Conservation (phyloP, 352 stramenopile genomes). For the Globisporangium parvum region DNA sequence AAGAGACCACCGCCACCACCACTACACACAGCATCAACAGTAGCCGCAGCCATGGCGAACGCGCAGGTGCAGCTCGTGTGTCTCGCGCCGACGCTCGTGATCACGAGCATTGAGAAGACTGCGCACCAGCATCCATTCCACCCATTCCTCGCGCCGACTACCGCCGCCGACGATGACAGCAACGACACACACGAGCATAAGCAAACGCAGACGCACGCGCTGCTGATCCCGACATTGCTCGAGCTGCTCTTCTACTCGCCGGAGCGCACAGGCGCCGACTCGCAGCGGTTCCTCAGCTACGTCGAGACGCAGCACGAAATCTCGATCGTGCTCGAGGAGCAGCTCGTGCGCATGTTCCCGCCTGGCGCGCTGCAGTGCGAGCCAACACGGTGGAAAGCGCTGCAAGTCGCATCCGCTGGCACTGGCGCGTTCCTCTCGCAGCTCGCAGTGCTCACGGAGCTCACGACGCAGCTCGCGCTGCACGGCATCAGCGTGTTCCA, state of each 20-base stretch:
- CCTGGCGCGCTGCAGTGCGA: constrained; percentile 34
- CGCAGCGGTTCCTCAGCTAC: constrained; percentile 49
- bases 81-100: constrained; percentile 42
- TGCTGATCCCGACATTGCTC: constrained; percentile 38
- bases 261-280: neutral
- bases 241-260: constrained; percentile 51
- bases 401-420: constrained; percentile 54
- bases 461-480: constrained; percentile 46
- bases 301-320: constrained; percentile 64
- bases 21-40: too few species aligned
- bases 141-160: constrained; percentile 12
- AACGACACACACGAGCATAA: neutral
- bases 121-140: constrained; percentile 20
- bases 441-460: constrained; percentile 46
- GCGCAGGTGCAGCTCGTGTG: constrained; percentile 56
- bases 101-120: constrained; percentile 42
- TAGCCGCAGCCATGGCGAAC: constrained; percentile 2
- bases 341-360: constrained; percentile 32
- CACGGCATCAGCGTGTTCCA: constrained; percentile 58
- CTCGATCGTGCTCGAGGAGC: constrained; percentile 56
- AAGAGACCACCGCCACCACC: too few species aligned
- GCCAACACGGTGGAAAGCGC: constrained; percentile 44
- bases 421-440: constrained; percentile 49
- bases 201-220: constrained; percentile 4
- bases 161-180: neutral